Base-by-base conservation (phyloP, 129 eudicot genomes). In the Rutidosis leptorrhynchoides region DNA sequence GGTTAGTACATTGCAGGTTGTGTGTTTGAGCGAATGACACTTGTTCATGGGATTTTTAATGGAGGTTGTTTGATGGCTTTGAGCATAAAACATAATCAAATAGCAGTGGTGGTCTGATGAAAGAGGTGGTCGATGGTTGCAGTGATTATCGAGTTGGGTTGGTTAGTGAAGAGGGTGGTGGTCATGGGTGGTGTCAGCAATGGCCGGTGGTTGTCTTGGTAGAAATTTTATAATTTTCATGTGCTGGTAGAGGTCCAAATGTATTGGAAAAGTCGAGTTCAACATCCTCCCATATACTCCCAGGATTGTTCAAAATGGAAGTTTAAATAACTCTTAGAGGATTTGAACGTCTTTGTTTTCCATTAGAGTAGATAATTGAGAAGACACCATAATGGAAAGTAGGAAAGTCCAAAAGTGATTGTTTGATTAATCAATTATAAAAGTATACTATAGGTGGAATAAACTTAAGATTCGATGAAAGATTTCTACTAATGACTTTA, bases 201-300 rank as follows among this genome's bases (percentile, higher is more conserved):
- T n/a, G n/a, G n/a, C n/a, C n/a, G n/a, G n/a, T n/a, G n/a, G n/a
- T 45, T 49, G 74, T 78, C 49, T 88, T 89, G 19, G 30, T 79
- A 3, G 77, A 53, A 64, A 57, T 77, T 64, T 64, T 87, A 20
- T 51, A 62, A 77, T 67, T 49, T 65, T 76, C 55, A 30, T 76
- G 77, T 58, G 68, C 52, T 2, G 85, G 81, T 24, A 74, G 42
- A 68, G 95, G 95, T 58, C 97, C 97, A 74, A 90, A 90, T 54
- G 85, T 80, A 58, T 90, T 90, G 21, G 87, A 84, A 59, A 90
- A 90, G 63, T 90, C 97, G 28, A 90, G 64, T 69, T 90, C 97
- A 6, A 84, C 71, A 46, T 73, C 74, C 28, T 90, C 89, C 19
- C 82, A 57, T 37, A 37, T 80, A 65, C 43, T 74, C 62, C 76